A percentile compares a stretch with the other conserved stretches of the same genome.
Evolutionary conservation across 805 yeast species (phyloP).

Genomic region (Candida nemodendra): DNA sequence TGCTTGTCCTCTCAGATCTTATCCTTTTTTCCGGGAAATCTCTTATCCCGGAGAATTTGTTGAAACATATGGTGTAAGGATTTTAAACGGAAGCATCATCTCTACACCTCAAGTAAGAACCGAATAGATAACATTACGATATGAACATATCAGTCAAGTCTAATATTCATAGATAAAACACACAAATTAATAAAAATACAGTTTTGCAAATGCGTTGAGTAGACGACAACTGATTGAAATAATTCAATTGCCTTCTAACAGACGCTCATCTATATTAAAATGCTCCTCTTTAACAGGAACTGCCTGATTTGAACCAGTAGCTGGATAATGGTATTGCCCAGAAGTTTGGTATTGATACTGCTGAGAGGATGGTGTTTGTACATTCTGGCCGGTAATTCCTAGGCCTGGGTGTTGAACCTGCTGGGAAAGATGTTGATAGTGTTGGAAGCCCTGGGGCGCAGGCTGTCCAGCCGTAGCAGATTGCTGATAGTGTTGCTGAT

Average conservation of each 20-base stretch:
- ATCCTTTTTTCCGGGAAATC: too few relatives aligned
- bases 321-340: constrained; percentile 12
- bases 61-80: too few relatives aligned
- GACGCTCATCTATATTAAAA: constrained; percentile 29
- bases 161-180: too few relatives aligned
- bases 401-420: constrained; percentile 10
- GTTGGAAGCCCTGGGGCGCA: constrained; percentile 7
- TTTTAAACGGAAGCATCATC: too few relatives aligned
- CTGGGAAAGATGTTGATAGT: constrained; percentile 12
- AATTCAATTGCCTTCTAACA: constrained; percentile 21
- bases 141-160: too few relatives aligned
- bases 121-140: too few relatives aligned
- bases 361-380: constrained; percentile 5
- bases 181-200: neutral
- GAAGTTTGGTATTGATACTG: constrained; percentile 11
- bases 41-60: too few relatives aligned
- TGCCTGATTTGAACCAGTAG: constrained; percentile 6
- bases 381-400: constrained; percentile 3
- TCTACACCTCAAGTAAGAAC: too few relatives aligned
- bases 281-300: constrained; percentile 22
- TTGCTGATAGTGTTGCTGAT: constrained; percentile 10
- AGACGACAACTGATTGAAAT: constrained; percentile 1
- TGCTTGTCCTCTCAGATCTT: too few relatives aligned
- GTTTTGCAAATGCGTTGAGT: constrained; percentile 1
- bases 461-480: constrained; percentile 3